These are phyloP conservation scores for Mikania micrantha DNA, from an alignment of 129 eudicot genomes.

Conservation along the genomic window DNA sequence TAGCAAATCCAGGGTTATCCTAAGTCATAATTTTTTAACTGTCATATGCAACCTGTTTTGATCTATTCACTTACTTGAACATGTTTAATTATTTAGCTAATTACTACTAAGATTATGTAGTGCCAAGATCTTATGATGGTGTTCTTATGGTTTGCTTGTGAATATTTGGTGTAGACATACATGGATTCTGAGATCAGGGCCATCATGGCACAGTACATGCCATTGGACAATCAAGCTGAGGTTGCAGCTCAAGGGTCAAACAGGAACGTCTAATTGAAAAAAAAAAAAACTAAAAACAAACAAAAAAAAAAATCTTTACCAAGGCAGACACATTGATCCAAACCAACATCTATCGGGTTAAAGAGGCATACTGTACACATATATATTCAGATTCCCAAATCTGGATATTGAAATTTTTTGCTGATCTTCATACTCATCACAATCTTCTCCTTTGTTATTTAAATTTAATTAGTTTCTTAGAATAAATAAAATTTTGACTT, in stretches of 20 bases:
- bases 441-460: slow-evolving; percentile 9
- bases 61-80: neutral
- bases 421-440: neutral
- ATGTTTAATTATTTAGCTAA: neutral
- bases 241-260: slow-evolving; percentile 39
- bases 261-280: slow-evolving; percentile 36
- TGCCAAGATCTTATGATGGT: neutral
- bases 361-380: slow-evolving; percentile 2
- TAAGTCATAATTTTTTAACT: no score
- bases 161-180: slow-evolving; percentile 49
- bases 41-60: no score
- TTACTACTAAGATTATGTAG: no score
- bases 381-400: neutral
- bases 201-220: slow-evolving; percentile 97
- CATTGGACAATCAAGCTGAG: slow-evolving; percentile 85
- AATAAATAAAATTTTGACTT: slow-evolving; percentile 18
- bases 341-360: slow-evolving; percentile 7
- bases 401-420: neutral
- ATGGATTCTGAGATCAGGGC: slow-evolving; percentile 96
- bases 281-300: neutral
- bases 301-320: neutral
- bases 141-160: neutral
- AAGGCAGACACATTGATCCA: slow-evolving; percentile 5
- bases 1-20: no score
- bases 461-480: slow-evolving; percentile 7